Base-by-base conservation (phyloP, 441 rosid species). In the Corymbia calophylla region DNA sequence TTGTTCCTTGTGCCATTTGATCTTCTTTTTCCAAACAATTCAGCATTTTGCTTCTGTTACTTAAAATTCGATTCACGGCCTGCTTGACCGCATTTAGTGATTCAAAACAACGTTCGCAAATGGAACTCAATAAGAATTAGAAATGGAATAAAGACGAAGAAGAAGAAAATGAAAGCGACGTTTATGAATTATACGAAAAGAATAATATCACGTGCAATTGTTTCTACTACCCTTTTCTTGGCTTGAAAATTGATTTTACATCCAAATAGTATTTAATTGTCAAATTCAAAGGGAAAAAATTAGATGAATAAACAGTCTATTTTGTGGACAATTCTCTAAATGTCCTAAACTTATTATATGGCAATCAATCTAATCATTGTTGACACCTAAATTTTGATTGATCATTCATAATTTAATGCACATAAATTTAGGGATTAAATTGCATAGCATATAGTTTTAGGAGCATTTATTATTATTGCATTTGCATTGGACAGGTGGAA, bases 291-390 rank as follows among this genome's bases (percentile, higher is more conserved):
- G 17, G 0, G 29, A 10, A 73, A 35, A 19, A 35, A 10, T 19
- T 70, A 35, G 81, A 70, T 39, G 29, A 73, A 73, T 73, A 8
- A 39, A 21, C 17, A 39, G 2, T 39, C 15, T 21, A 66, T 27
- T 66, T 31, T 8, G 44, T 9, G 64, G 64, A 58, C 64, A 58
- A 25, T 58, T 58, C n/a, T 58, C 3, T 58, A 25, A 4, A 58
- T 23, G 6, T 58, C n/a, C 10, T 58, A 25, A 58, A 58, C 6
- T 4, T 58, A 58, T 23, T 58, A 10, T 58, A 9, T 23, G 3
- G 0, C 5, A 6, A 6, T 13, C 29, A 58, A 9, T 58, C 1
- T n/a, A n/a, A n/a, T n/a, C n/a, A n/a, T n/a, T n/a, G n/a, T n/a
- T n/a, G n/a, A n/a, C n/a, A n/a, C n/a, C n/a, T n/a, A n/a, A n/a